Evolutionary conservation across 1,284 basidiomycete genomes (phyloP), one percentile per base, ranked within the genome.

Genomic region (Phylloboletellus chloephorus): DNA sequence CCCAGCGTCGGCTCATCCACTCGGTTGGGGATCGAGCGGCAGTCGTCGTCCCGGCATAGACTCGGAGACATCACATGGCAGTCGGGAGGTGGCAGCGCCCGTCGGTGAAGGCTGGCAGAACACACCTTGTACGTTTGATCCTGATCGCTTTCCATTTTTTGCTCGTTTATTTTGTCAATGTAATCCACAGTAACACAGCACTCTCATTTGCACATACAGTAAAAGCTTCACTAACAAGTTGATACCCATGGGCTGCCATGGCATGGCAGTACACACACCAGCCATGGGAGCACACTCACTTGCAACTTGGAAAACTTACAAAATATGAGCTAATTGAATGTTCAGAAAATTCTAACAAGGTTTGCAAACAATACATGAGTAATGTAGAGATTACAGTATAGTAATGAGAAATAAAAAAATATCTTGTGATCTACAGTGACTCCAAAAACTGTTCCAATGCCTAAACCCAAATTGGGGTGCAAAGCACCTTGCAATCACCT

Each of bases 31-130:
- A 50, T 53, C 39, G 49, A 60, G 46, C 50, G 42, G 25, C 53
- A 56, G 21, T 63, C 60, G 20, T 49, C 61, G 8, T 55, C 57
- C 17, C 67, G 76, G 39, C 69, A 74, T 48, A 67, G 65, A 39
- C 52, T 76, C 7, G 71, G 72, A 5, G 76, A 78, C 46, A 76
- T 78, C 37, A 51, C 71, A 33, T 79, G 77, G 76, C 65, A 60
- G 17, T 28, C 41, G 0, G 53, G 56, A 30, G 53, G 37, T 9
- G 7, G 21, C 5, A 41, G 30, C 17, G 7, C 9, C 28, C 60
- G 50, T 25, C 46, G 56, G 19, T 58, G 53, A 59, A 44, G 4
- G 35, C 32, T 5, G 8, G 19, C 31, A 20, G 30, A 31, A 34
- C 11, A 28, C 30, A 28, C 36, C 5, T 30, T 46, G 37, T 39